Evolutionary conservation across 2,329 filamentous ascomycete species (phyloP).

Genomic region (Phialophora verrucosa): DNA sequence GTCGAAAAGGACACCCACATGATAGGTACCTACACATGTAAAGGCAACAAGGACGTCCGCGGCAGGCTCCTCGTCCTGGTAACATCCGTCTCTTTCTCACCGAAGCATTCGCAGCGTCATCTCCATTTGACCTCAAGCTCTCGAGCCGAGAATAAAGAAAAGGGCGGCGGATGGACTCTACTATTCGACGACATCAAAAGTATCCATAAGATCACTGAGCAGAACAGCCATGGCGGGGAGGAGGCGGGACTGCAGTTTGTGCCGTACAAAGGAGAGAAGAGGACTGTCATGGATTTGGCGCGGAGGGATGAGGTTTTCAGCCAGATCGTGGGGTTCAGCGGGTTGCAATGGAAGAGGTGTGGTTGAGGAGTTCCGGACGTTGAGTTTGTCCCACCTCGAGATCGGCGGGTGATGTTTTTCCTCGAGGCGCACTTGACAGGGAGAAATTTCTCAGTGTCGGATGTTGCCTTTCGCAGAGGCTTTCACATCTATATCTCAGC

Average conservation of each 20-base stretch:
- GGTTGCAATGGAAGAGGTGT: conserved; percentile 24
- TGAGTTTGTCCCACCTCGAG: too few relatives aligned
- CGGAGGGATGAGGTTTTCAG: conserved; percentile 25
- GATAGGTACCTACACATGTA: conserved; percentile 1
- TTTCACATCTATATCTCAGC: neutral
- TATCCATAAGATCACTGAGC: conserved; percentile 1
- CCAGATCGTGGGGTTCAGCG: conserved; percentile 30
- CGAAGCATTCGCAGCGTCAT: neutral
- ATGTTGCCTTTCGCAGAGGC: neutral
- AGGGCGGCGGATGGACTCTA: neutral
- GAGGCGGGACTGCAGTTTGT: neutral
- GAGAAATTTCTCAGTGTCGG: neutral
- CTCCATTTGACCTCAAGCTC: neutral
- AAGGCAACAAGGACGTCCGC: neutral
- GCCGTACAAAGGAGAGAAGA: neutral
- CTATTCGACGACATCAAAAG: neutral
- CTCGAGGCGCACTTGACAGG: too few relatives aligned
- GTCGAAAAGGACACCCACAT: neutral
- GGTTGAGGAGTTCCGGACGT: neutral
- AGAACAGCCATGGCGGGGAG: neutral
- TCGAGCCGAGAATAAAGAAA: neutral
- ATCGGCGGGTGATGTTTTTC: neutral
- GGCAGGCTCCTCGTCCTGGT: neutral
- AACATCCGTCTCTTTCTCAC: neutral
- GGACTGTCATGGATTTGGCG: neutral